Evolutionary conservation across 345 rosid species (phyloP).

Genomic region (Salix arbutifolia): DNA sequence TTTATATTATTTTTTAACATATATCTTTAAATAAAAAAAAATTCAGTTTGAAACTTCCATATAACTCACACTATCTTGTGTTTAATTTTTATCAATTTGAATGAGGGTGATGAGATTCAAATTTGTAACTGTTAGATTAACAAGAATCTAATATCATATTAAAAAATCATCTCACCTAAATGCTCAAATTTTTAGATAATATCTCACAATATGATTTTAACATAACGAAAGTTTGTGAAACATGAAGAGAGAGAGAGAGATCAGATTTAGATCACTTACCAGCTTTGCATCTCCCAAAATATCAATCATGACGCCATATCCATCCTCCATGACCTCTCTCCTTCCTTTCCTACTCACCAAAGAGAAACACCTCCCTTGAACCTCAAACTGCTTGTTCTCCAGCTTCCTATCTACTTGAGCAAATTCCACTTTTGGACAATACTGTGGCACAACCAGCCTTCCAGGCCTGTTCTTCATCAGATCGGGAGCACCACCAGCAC

Average conservation of each 20-base stretch:
- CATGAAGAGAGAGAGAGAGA: background rate
- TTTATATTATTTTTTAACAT: too few relatives aligned
- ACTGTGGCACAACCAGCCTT: constrained; percentile 35
- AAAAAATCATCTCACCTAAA: too few relatives aligned
- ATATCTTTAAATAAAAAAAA: too few relatives aligned
- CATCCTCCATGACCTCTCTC: constrained; percentile 49
- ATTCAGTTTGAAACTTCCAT: too few relatives aligned
- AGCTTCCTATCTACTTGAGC: constrained; percentile 9
- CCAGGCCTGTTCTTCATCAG: constrained; percentile 39
- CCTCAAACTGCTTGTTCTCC: constrained; percentile 31
- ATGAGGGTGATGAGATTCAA: too few relatives aligned
- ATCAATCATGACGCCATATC: constrained; percentile 30
- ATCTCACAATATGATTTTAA: too few relatives aligned
- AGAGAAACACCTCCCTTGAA: constrained; percentile 36
- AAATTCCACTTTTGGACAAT: constrained; percentile 9
- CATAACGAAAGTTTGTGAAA: too few relatives aligned
- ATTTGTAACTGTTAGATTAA: too few relatives aligned
- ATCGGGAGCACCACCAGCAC: background rate
- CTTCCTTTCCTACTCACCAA: constrained; percentile 46
- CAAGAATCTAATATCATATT: too few relatives aligned
- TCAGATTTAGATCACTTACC: constrained; percentile 19
- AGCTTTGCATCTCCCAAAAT: constrained; percentile 44
- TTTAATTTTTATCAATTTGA: too few relatives aligned
- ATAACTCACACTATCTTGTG: too few relatives aligned
- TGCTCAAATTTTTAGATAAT: too few relatives aligned